phyloP scores from a whole-genome alignment of 495 filamentous ascomycete genomes.

The Entonaema liquescens region DNA sequence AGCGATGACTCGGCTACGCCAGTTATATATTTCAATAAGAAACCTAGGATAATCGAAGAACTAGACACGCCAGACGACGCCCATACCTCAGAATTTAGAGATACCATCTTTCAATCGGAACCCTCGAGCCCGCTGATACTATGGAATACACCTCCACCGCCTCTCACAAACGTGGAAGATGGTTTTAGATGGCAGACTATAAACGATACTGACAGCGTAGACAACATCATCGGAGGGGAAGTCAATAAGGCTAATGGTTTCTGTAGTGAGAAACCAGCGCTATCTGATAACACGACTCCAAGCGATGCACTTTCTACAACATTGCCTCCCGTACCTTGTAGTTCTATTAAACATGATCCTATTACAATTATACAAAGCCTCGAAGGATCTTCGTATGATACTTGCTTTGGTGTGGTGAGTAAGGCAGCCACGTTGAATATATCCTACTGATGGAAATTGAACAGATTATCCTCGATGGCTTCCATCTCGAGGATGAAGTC shows the following conservation, averaged over 20 bases:
- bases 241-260: background rate
- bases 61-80: background rate
- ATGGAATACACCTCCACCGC: no score
- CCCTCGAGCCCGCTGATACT: no score
- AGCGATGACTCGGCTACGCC: background rate
- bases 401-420: conserved; percentile 26
- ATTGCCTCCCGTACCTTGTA: background rate
- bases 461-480: conserved; percentile 8
- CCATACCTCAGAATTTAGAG: no score
- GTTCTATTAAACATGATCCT: background rate
- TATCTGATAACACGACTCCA: background rate
- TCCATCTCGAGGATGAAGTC: background rate
- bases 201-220: background rate
- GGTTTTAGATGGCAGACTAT: no score
- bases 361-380: background rate
- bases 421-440: background rate
- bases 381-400: background rate
- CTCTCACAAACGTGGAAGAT: no score
- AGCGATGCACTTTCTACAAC: background rate
- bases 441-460: background rate
- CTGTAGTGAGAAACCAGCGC: background rate
- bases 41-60: background rate
- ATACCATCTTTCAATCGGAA: no score
- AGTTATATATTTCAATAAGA: background rate
- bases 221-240: background rate